phyloP scores from a whole-genome alignment of 1,139 yeast species.

The Suhomyces panamericanus region DNA sequence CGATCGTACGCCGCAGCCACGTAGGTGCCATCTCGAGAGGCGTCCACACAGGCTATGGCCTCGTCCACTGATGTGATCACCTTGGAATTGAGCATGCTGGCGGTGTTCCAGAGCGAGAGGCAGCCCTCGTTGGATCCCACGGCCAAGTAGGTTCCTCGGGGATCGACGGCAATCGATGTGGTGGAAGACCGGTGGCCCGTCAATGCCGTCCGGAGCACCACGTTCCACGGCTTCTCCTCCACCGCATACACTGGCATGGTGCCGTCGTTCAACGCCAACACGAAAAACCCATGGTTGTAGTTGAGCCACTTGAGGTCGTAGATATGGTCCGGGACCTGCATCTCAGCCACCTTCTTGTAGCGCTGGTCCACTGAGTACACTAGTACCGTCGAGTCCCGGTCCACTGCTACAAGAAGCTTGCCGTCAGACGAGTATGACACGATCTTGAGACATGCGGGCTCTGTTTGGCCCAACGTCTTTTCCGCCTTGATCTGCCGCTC shows the following conservation, averaged over 20 bases:
- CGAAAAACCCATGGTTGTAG: conserved; percentile 29
- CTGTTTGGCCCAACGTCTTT: conserved; percentile 15
- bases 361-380: conserved; percentile 28
- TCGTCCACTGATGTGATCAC: conserved; percentile 53
- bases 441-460: conserved; percentile 26
- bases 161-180: conserved; percentile 54
- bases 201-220: conserved; percentile 28
- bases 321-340: conserved; percentile 28
- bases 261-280: conserved; percentile 44
- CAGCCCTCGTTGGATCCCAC: conserved; percentile 74
- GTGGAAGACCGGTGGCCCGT: conserved; percentile 55
- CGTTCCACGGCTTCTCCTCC: conserved; percentile 1
- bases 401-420: conserved; percentile 48
- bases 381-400: conserved; percentile 35
- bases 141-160: conserved; percentile 54
- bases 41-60: conserved; percentile 45
- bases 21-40: conserved; percentile 46
- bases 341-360: conserved; percentile 29
- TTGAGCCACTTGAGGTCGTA: conserved; percentile 37
- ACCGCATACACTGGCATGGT: conserved; percentile 29
- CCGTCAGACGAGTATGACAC: conserved; percentile 58
- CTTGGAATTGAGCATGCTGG: conserved; percentile 43
- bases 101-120: conserved; percentile 59
- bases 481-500: conserved; percentile 36
- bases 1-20: conserved; percentile 49